Evolutionary conservation across 495 filamentous ascomycete species (phyloP).

Genomic region (Jackrogersella minutella): DNA sequence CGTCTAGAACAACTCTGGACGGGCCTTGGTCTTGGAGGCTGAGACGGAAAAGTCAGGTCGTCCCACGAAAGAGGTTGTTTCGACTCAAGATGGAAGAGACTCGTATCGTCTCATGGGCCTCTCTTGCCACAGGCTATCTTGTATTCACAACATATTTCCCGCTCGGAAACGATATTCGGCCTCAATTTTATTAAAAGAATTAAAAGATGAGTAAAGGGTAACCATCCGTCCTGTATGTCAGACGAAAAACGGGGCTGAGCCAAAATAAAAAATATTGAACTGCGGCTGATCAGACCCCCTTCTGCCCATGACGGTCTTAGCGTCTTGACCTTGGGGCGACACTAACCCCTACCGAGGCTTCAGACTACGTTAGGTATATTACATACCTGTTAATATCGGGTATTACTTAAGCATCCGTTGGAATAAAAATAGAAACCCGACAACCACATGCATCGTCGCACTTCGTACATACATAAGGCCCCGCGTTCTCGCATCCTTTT

Average conservation of each 20-base stretch:
- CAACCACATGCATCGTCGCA: too few relatives aligned
- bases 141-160: background rate
- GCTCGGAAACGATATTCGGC: constrained; percentile 9
- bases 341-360: background rate
- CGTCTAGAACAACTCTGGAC: background rate
- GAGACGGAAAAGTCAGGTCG: constrained; percentile 7
- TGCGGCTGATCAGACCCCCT: constrained; percentile 35
- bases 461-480: background rate
- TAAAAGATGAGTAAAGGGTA: background rate
- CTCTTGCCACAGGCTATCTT: background rate
- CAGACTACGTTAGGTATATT: background rate
- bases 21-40: background rate
- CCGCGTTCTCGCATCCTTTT: background rate
- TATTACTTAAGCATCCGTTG: constrained; percentile 22
- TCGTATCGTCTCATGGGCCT: constrained; percentile 4
- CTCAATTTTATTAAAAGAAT: constrained; percentile 17
- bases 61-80: background rate
- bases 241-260: constrained; percentile 31
- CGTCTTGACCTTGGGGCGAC: background rate
- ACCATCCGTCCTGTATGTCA: constrained; percentile 22
- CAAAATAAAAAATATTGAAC: constrained; percentile 24
- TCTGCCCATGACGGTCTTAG: constrained; percentile 2
- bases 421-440: constrained; percentile 33
- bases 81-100: background rate
- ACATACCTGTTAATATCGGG: background rate